These are phyloP conservation scores for Cyberlindnera nakhonratchasimensis DNA, from an alignment of 805 yeast genomes.

Conservation along the genomic window DNA sequence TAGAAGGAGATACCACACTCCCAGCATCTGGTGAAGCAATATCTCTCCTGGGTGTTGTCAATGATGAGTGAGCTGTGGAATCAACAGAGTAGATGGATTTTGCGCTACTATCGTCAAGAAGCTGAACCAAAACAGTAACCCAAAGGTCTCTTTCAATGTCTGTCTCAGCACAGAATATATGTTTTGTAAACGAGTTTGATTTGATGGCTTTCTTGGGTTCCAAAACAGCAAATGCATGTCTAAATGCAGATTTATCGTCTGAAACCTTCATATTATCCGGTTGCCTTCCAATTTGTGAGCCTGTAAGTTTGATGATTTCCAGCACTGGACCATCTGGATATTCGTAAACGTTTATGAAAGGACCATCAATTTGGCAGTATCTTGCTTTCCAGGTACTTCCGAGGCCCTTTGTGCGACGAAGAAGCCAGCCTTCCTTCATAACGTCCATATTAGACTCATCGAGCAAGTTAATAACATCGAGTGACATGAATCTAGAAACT, in stretches of 20 bases:
- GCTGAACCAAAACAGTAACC: constrained; percentile 47
- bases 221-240: constrained; percentile 59
- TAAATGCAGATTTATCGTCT: constrained; percentile 33
- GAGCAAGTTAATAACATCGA: constrained; percentile 61
- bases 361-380: constrained; percentile 65
- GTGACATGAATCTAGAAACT: constrained; percentile 62
- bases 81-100: constrained; percentile 11
- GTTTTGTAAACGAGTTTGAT: constrained; percentile 39
- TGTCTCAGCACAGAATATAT: constrained; percentile 75
- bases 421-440: constrained; percentile 58
- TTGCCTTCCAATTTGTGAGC: constrained; percentile 57
- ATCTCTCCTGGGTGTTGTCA: constrained; percentile 8
- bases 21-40: constrained; percentile 5
- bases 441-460: constrained; percentile 50
- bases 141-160: constrained; percentile 72
- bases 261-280: constrained; percentile 26
- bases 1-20: constrained; percentile 5
- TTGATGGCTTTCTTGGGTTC: constrained; percentile 38
- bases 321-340: constrained; percentile 48
- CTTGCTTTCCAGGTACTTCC: constrained; percentile 65
- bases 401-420: constrained; percentile 62
- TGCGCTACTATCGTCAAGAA: constrained; percentile 24
- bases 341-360: constrained; percentile 54
- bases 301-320: constrained; percentile 48
- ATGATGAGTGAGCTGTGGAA: neutral